phyloP scores from a whole-genome alignment of 2,329 filamentous ascomycete species.

The Parascedosporium putredinis region DNA sequence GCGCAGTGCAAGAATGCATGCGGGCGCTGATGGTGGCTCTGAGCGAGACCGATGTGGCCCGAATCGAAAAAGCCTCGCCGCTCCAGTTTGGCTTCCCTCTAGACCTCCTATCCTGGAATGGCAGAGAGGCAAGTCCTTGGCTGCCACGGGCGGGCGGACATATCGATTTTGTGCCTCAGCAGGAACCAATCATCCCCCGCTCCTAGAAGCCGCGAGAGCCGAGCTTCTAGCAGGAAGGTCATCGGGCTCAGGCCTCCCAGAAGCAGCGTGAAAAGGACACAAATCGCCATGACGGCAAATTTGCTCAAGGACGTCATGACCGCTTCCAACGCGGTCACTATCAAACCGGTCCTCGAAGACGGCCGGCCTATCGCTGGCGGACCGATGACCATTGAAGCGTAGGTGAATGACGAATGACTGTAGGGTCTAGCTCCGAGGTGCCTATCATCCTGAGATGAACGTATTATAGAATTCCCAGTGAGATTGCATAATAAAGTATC shows the following conservation, averaged over 20 bases:
- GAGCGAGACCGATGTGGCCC: constrained; percentile 49
- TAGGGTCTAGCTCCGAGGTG: no score
- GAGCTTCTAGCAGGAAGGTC: not conserved
- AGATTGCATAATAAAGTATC: no score
- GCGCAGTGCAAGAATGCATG: constrained; percentile 61
- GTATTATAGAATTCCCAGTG: no score
- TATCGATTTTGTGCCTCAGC: constrained; percentile 1
- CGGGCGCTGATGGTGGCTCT: constrained; percentile 53
- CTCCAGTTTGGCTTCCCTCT: constrained; percentile 61
- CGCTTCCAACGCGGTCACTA: not conserved
- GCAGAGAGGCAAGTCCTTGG: constrained; percentile 20
- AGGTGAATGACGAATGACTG: no score
- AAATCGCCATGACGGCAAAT: not conserved
- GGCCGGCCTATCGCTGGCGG: not conserved
- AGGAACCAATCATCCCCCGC: not conserved
- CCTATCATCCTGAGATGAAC: no score
- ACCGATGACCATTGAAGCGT: not conserved
- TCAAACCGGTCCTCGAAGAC: not conserved
- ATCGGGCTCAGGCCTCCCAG: not conserved
- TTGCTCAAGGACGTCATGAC: not conserved
- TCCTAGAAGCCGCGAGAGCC: not conserved
- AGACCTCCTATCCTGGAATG: constrained; percentile 40
- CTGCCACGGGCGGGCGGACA: constrained; percentile 20
- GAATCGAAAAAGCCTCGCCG: constrained; percentile 50
- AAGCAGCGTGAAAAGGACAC: not conserved